These are phyloP conservation scores for Didymella glomerata DNA, from an alignment of 2,329 filamentous ascomycete species.

Conservation along the genomic window DNA sequence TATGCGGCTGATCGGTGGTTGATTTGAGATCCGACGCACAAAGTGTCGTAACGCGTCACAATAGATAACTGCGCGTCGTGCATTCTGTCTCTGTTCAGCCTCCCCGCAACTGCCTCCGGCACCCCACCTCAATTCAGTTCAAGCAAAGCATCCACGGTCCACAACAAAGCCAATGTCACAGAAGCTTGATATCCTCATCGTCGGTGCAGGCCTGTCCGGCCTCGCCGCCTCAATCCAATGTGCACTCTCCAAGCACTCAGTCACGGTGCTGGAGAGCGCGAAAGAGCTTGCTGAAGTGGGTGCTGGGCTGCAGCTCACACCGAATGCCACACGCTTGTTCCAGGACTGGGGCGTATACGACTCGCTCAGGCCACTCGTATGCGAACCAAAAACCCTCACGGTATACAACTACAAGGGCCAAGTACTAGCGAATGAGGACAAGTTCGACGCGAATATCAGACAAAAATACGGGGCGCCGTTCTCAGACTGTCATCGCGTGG, in stretches of 20 bases:
- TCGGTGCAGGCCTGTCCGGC: slow-evolving; percentile 55
- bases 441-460: slow-evolving; percentile 64
- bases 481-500: slow-evolving; percentile 68
- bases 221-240: slow-evolving; percentile 56
- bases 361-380: slow-evolving; percentile 48
- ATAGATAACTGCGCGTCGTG: slow-evolving; percentile 2
- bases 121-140: not conserved
- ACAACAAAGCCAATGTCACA: slow-evolving; percentile 17
- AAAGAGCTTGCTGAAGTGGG: slow-evolving; percentile 54
- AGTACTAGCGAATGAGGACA: slow-evolving; percentile 59
- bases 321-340: slow-evolving; percentile 59
- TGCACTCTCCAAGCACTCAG: slow-evolving; percentile 50
- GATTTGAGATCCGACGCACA: slow-evolving; percentile 21
- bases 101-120: slow-evolving; percentile 1
- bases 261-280: slow-evolving; percentile 56
- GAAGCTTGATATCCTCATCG: slow-evolving; percentile 38
- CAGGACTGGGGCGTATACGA: slow-evolving; percentile 61
- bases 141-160: not conserved
- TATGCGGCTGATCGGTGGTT: slow-evolving; percentile 19
- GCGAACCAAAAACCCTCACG: slow-evolving; percentile 58
- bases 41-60: slow-evolving; percentile 13
- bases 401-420: slow-evolving; percentile 63
- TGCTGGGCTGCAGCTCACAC: slow-evolving; percentile 49
- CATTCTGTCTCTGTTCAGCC: not conserved
- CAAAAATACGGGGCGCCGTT: slow-evolving; percentile 66